Percentiles rank a stretch among this genome's conserved stretches.
These are phyloP conservation scores for Puccinia hordei DNA, from an alignment of 1,284 basidiomycete species.

Conservation along the genomic window DNA sequence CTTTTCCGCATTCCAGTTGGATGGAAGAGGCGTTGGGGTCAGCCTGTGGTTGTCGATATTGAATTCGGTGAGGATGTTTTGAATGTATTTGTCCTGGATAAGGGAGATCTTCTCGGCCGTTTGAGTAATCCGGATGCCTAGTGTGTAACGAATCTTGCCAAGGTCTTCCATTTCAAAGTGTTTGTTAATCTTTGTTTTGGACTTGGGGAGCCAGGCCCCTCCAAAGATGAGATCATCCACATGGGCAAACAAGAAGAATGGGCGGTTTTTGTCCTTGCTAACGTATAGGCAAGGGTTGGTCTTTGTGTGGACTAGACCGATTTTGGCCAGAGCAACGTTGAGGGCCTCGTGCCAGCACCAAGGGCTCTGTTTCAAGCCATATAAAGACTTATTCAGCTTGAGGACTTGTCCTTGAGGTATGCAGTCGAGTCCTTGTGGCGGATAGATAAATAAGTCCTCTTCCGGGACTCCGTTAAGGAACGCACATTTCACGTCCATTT, in stretches of 20 bases:
- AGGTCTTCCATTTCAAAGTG: slow-evolving; percentile 20
- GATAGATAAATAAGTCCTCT: neutral
- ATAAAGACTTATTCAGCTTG: too few relatives aligned
- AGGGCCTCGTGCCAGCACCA: slow-evolving; percentile 13
- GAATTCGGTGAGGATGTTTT: neutral
- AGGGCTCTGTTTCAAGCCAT: slow-evolving; percentile 21
- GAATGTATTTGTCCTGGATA: slow-evolving; percentile 7
- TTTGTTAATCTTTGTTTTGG: neutral
- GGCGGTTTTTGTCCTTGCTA: neutral
- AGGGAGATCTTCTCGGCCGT: neutral
- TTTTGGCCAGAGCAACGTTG: neutral
- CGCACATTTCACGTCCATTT: slow-evolving; percentile 21
- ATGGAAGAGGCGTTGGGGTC: too few relatives aligned
- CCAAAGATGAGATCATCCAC: slow-evolving; percentile 9
- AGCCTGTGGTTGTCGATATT: too few relatives aligned
- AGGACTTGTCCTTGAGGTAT: neutral
- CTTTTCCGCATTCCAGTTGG: too few relatives aligned
- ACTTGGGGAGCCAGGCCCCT: neutral
- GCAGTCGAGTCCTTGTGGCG: neutral
- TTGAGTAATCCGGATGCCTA: slow-evolving; percentile 6
- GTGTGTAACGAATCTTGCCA: neutral
- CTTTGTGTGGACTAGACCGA: too few relatives aligned
- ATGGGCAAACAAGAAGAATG: slow-evolving; percentile 2
- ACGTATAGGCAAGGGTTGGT: too few relatives aligned
- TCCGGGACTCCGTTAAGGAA: slow-evolving; percentile 21